These are phyloP conservation scores for Plasmodium coatneyi DNA, from an alignment of 169 alveolate species.

Conservation along the genomic window DNA sequence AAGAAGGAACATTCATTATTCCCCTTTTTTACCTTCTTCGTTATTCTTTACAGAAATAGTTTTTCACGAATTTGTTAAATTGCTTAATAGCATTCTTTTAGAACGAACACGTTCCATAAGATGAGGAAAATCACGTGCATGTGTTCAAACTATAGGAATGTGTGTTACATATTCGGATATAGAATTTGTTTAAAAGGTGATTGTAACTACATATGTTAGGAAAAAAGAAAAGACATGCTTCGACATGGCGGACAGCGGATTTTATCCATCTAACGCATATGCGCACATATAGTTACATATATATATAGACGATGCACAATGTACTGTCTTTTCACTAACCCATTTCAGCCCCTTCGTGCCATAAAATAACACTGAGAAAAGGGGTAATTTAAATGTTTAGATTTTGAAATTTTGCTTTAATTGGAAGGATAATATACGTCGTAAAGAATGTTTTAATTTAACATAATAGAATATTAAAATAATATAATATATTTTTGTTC, in stretches of 20 bases:
- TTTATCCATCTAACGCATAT: background rate
- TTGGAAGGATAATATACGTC: background rate
- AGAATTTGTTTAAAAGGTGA: background rate
- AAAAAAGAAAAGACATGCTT: background rate
- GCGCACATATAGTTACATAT: background rate
- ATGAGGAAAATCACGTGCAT: background rate
- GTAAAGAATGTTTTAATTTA: background rate
- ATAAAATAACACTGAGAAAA: background rate
- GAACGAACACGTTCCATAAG: background rate
- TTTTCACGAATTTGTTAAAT: background rate
- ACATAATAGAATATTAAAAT: background rate
- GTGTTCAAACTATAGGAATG: background rate
- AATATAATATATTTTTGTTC: background rate
- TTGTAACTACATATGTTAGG: background rate
- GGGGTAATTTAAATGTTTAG: background rate
- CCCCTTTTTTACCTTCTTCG: background rate
- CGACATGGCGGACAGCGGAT: background rate
- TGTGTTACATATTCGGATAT: background rate
- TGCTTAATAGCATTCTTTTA: background rate
- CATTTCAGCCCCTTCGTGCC: background rate
- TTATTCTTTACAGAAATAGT: background rate
- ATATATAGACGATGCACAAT: background rate
- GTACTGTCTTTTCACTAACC: background rate
- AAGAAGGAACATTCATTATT: background rate
- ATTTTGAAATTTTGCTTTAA: background rate